Evolutionary conservation across 352 stramenopile genomes (phyloP).

Genomic region (Chrysophaeum taylorii): DNA sequence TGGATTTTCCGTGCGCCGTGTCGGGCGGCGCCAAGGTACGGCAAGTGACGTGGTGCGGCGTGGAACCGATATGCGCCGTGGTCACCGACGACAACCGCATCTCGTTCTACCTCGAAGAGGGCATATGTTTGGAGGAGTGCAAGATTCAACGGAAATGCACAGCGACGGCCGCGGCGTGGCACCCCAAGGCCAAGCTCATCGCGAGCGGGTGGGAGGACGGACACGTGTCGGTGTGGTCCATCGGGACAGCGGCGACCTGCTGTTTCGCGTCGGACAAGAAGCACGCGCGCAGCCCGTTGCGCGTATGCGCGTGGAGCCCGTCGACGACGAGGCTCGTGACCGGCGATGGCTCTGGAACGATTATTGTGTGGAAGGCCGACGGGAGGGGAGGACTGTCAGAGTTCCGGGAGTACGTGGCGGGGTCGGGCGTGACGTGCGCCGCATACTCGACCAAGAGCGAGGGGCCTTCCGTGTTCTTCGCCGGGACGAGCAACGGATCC

Average conservation of each 20-base stretch:
- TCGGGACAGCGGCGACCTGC: conserved; percentile 16
- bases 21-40: conserved; percentile 17
- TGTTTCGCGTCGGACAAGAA: conserved; percentile 61
- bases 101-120: conserved; percentile 59
- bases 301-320: conserved; percentile 67
- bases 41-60: conserved; percentile 62
- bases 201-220: conserved; percentile 36
- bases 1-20: conserved; percentile 29
- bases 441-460: neutral
- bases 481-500: conserved; percentile 71
- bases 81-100: conserved; percentile 64
- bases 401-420: conserved; percentile 19
- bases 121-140: conserved; percentile 5
- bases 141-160: conserved; percentile 57
- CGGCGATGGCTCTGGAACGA: conserved; percentile 50
- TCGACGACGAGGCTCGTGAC: conserved; percentile 70
- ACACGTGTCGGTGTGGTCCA: conserved; percentile 27
- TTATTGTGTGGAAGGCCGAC: conserved; percentile 3
- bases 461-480: conserved; percentile 62
- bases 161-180: conserved; percentile 68
- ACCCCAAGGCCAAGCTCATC: conserved; percentile 55
- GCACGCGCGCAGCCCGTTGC: conserved; percentile 56
- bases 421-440: neutral
- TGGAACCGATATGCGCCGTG: conserved; percentile 63
- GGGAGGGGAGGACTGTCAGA: neutral